Evolutionary conservation across 179 eudicot genomes (phyloP).

Genomic region (Spergularia azorica): DNA sequence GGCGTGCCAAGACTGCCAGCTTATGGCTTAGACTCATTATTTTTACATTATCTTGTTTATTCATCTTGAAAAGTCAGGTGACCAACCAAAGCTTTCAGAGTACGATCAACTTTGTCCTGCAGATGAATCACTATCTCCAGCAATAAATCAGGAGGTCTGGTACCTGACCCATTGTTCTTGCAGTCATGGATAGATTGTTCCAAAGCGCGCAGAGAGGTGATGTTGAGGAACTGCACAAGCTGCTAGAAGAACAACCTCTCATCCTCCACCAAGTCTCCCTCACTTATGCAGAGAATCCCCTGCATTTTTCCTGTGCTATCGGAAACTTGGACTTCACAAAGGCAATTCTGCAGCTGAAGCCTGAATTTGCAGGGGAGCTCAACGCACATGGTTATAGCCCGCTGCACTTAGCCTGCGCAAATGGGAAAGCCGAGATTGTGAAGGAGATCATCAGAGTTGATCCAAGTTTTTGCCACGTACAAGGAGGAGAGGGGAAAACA

Average conservation of each 20-base stretch:
- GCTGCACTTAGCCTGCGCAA: constrained; percentile 40
- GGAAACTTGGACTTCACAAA: constrained; percentile 37
- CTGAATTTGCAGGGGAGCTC: constrained; percentile 32
- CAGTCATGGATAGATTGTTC: constrained; percentile 31
- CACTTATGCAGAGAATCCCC: constrained; percentile 31
- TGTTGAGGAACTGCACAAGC: constrained; percentile 19
- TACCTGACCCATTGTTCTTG: background rate
- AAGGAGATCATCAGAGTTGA: constrained; percentile 36
- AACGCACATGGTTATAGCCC: constrained; percentile 38
- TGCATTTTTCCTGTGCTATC: constrained; percentile 31
- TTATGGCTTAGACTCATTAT: too few relatives aligned
- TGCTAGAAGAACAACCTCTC: constrained; percentile 25
- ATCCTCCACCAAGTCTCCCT: constrained; percentile 29
- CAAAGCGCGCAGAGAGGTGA: constrained; percentile 30
- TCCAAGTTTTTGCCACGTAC: constrained; percentile 19
- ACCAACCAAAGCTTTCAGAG: too few relatives aligned
- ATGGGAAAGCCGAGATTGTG: constrained; percentile 32
- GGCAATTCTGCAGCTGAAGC: constrained; percentile 28
- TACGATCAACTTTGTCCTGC: too few relatives aligned
- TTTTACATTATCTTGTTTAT: too few relatives aligned
- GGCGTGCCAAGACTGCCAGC: too few relatives aligned
- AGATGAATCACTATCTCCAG: background rate
- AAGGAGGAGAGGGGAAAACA: constrained; percentile 37
- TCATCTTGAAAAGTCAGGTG: too few relatives aligned
- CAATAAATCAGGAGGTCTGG: too few relatives aligned